A percentile compares a stretch with the other conserved stretches of the same genome.
Conservation (phyloP, 805 yeast genomes). For the Wickerhamiella galacta region DNA sequence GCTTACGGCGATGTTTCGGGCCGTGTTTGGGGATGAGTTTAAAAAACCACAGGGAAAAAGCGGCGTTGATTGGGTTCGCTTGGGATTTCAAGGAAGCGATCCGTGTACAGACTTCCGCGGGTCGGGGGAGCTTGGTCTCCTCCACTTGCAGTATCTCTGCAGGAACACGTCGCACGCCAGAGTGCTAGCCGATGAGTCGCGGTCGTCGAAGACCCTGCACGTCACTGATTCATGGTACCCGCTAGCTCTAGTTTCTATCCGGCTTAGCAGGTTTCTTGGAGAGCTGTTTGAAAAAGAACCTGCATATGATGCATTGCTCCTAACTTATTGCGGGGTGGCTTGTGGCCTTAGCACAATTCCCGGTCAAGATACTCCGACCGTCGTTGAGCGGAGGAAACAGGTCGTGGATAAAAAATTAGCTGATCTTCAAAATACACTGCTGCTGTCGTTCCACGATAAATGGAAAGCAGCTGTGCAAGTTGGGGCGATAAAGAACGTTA, state of each 20-base stretch:
- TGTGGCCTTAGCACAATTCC: too few species aligned
- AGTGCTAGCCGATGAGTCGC: too few species aligned
- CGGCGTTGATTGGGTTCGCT: conserved; percentile 19
- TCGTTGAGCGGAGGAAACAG: background rate
- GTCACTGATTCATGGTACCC: conserved; percentile 23
- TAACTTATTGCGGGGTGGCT: too few species aligned
- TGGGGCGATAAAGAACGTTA: conserved; percentile 13
- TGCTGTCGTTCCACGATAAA: conserved; percentile 14
- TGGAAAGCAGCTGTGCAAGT: conserved; percentile 14
- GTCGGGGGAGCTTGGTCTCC: conserved; percentile 19
- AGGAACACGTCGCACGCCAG: conserved; percentile 6
- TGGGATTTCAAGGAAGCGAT: conserved; percentile 26
- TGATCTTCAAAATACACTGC: conserved; percentile 10
- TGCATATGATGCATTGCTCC: conserved; percentile 6
- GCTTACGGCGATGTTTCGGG: too few species aligned
- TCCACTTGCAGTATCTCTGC: conserved; percentile 14
- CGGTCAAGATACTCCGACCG: too few species aligned
- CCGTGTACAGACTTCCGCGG: conserved; percentile 26
- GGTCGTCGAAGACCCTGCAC: too few species aligned
- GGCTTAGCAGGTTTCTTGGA: conserved; percentile 11
- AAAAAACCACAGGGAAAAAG: too few species aligned
- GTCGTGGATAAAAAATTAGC: conserved; percentile 2
- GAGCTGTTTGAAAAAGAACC: conserved; percentile 8
- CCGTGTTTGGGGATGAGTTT: too few species aligned
- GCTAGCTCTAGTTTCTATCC: conserved; percentile 21